Evolutionary conservation across 2,329 filamentous ascomycete genomes (phyloP).

Genomic region (Sclerotinia glacialis): DNA sequence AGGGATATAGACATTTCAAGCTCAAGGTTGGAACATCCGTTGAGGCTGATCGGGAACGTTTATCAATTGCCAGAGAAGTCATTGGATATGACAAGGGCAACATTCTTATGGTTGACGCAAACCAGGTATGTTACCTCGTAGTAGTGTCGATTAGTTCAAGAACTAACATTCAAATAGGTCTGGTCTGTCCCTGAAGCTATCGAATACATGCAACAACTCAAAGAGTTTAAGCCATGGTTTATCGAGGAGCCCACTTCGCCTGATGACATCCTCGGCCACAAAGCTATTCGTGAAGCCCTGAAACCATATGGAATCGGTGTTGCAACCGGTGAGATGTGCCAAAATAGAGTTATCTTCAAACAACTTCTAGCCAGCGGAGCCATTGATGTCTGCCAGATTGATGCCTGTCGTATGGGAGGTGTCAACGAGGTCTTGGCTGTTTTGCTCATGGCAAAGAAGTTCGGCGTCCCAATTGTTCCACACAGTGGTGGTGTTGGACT

Average conservation of each 20-base stretch:
- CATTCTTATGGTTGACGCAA: conserved; percentile 89
- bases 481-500: conserved; percentile 87
- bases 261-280: conserved; percentile 86
- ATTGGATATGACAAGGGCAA: conserved; percentile 72
- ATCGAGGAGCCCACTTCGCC: conserved; percentile 92
- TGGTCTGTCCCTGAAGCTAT: conserved; percentile 91
- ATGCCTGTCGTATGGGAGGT: conserved; percentile 84
- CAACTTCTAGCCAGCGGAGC: conserved; percentile 77
- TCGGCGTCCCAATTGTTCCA: conserved; percentile 77
- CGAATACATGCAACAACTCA: conserved; percentile 77
- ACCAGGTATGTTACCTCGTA: conserved; percentile 57
- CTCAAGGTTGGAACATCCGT: conserved; percentile 78
- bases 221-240: conserved; percentile 86
- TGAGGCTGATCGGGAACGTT: conserved; percentile 66
- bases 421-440: conserved; percentile 94
- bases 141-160: conserved; percentile 21
- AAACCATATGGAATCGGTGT: conserved; percentile 74
- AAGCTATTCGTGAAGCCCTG: conserved; percentile 77
- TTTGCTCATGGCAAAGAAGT: conserved; percentile 72
- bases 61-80: conserved; percentile 72
- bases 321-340: conserved; percentile 92
- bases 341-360: conserved; percentile 93
- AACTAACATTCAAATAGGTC: conserved; percentile 44
- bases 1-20: conserved; percentile 86
- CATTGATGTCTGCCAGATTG: conserved; percentile 85